Evolutionary conservation across 2,329 filamentous ascomycete species (phyloP).

Genomic region (Arthrobotrys musiformis): DNA sequence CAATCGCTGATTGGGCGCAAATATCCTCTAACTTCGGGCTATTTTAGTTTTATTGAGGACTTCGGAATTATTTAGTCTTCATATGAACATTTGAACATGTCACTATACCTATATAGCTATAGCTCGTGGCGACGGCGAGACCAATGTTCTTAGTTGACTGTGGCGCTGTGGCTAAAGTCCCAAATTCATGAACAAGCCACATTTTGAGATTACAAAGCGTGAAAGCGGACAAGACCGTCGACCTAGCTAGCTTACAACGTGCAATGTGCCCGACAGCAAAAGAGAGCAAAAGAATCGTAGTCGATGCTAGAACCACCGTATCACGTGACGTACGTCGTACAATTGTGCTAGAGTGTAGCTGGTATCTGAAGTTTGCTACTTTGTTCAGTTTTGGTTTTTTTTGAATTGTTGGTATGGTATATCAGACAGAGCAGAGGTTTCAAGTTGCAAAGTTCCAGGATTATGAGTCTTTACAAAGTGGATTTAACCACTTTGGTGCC

Average conservation of each 20-base stretch:
- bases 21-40: no score
- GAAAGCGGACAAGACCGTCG: not conserved
- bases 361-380: not conserved
- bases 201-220: not conserved
- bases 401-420: not conserved
- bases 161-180: not conserved
- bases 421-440: not conserved
- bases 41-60: no score
- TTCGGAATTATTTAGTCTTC: no score
- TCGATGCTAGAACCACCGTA: not conserved
- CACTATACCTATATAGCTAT: no score
- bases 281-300: not conserved
- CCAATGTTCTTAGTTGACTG: not conserved
- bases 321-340: not conserved
- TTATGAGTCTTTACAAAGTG: not conserved
- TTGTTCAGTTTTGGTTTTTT: not conserved
- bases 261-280: not conserved
- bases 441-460: slow-evolving; percentile 1
- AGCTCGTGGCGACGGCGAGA: no score
- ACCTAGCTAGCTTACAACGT: not conserved
- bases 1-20: no score
- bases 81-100: no score
- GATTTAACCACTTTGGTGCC: not conserved
- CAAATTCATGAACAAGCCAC: not conserved
- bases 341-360: not conserved